Percentiles rank a stretch among this genome's conserved stretches.
These are phyloP conservation scores for Candida quercuum DNA, from an alignment of 805 yeast species.

Conservation along the genomic window DNA sequence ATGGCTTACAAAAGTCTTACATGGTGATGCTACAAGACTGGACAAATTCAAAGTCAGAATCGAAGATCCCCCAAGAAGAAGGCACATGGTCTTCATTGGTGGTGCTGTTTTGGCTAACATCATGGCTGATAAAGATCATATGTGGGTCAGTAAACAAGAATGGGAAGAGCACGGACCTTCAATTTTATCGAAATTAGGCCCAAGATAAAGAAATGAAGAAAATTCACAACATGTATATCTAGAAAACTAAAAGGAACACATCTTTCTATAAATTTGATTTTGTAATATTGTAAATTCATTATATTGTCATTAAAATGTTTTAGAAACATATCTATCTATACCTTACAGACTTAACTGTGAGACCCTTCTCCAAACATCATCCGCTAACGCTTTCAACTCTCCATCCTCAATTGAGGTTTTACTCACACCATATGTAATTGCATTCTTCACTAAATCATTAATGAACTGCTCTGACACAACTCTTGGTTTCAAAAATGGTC, in stretches of 20 bases:
- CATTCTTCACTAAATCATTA: slow-evolving; percentile 66
- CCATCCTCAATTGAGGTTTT: slow-evolving; percentile 36
- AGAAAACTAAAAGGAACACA: not conserved
- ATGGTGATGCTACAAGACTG: slow-evolving; percentile 81
- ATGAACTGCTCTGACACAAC: slow-evolving; percentile 63
- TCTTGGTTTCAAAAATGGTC: slow-evolving; percentile 71
- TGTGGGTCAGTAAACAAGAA: slow-evolving; percentile 95
- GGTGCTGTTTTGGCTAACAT: slow-evolving; percentile 97
- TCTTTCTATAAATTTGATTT: not conserved
- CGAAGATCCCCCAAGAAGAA: slow-evolving; percentile 98
- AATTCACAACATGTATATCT: not conserved
- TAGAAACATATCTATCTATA: not conserved
- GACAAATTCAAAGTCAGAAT: slow-evolving; percentile 92
- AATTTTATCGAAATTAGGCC: slow-evolving; percentile 82
- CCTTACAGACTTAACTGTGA: slow-evolving; percentile 7
- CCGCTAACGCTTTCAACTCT: slow-evolving; percentile 42
- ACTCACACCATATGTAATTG: slow-evolving; percentile 66
- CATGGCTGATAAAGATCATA: slow-evolving; percentile 97
- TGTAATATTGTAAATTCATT: no score
- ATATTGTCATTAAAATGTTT: no score
- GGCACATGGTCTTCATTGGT: slow-evolving; percentile 97
- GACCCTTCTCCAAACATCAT: slow-evolving; percentile 55
- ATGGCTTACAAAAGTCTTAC: slow-evolving; percentile 86
- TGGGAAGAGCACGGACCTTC: slow-evolving; percentile 97
- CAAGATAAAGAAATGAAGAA: slow-evolving; percentile 46